Conservation (phyloP, 1,139 yeast species). For the Protomyces gravidus region DNA sequence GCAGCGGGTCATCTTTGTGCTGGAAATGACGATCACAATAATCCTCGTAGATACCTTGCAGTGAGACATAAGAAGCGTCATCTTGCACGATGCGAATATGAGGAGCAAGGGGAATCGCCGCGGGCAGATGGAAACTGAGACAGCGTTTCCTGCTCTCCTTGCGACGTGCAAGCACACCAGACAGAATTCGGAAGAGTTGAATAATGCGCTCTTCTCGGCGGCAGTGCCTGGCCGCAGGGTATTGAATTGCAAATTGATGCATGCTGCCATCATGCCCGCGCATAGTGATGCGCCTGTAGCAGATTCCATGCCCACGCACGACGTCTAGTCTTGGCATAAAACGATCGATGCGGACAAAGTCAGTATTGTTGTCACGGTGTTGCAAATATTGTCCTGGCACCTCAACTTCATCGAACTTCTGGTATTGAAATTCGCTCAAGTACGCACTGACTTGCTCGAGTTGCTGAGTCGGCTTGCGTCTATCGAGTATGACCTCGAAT, state of each 20-base stretch:
- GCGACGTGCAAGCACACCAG: constrained; percentile 66
- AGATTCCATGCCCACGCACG: constrained; percentile 87
- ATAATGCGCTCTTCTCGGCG: constrained; percentile 93
- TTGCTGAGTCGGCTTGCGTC: constrained; percentile 66
- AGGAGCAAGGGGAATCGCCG: constrained; percentile 91
- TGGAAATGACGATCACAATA: constrained; percentile 71
- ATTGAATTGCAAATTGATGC: constrained; percentile 92
- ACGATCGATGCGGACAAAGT: constrained; percentile 86
- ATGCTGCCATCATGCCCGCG: constrained; percentile 91
- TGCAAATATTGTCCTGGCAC: constrained; percentile 92
- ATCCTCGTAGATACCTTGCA: constrained; percentile 85
- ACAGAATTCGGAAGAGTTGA: constrained; percentile 83
- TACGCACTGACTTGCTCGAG: constrained; percentile 92
- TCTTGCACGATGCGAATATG: constrained; percentile 89
- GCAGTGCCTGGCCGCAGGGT: constrained; percentile 96
- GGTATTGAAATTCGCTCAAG: constrained; percentile 94
- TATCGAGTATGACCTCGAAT: constrained; percentile 81
- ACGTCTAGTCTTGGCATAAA: constrained; percentile 85
- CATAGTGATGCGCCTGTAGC: constrained; percentile 81
- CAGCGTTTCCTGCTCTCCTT: constrained; percentile 85
- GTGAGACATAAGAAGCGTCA: constrained; percentile 67
- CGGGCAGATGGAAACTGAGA: constrained; percentile 79
- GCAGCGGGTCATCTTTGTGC: constrained; percentile 84
- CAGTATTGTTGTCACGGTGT: constrained; percentile 71
- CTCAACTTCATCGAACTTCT: constrained; percentile 94